Conservation (phyloP, 2,329 filamentous ascomycete species). For the Polychaeton citri region DNA sequence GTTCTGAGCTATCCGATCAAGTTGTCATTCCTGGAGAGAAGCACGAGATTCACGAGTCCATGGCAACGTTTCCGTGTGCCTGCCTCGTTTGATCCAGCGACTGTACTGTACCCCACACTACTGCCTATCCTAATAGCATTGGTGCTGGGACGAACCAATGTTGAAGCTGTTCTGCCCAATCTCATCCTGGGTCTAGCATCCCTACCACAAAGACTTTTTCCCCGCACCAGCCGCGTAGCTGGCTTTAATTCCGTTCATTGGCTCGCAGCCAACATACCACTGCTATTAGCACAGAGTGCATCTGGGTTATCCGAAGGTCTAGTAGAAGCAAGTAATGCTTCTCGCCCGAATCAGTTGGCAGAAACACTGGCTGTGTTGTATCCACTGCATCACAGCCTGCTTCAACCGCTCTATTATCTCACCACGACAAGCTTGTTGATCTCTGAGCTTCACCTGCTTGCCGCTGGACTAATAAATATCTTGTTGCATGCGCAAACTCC, state of each 20-base stretch:
- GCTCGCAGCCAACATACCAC: constrained; percentile 58
- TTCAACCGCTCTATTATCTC: constrained; percentile 60
- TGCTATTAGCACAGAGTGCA: constrained; percentile 35
- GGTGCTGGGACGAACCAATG: constrained; percentile 51
- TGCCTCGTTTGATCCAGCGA: constrained; percentile 75
- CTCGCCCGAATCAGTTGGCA: constrained; percentile 16
- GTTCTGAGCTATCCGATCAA: constrained; percentile 21
- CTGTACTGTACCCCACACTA: constrained; percentile 70
- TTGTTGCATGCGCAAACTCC: constrained; percentile 59
- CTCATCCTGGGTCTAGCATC: constrained; percentile 69
- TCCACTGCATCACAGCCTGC: constrained; percentile 68
- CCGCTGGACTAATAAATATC: constrained; percentile 68
- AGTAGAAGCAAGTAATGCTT: background rate
- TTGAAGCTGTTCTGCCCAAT: constrained; percentile 57
- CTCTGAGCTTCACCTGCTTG: constrained; percentile 78
- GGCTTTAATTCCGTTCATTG: constrained; percentile 62
- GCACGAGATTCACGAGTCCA: constrained; percentile 18
- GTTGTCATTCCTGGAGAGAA: constrained; percentile 20
- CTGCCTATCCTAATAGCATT: constrained; percentile 67
- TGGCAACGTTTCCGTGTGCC: constrained; percentile 48
- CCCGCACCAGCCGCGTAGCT: constrained; percentile 43
- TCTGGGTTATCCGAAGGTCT: background rate
- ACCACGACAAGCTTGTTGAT: constrained; percentile 80
- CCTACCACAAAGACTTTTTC: constrained; percentile 60
- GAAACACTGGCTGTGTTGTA: constrained; percentile 58